Base-by-base conservation (phyloP, 2,329 filamentous ascomycete genomes). In the Periglandula ipomoeae region DNA sequence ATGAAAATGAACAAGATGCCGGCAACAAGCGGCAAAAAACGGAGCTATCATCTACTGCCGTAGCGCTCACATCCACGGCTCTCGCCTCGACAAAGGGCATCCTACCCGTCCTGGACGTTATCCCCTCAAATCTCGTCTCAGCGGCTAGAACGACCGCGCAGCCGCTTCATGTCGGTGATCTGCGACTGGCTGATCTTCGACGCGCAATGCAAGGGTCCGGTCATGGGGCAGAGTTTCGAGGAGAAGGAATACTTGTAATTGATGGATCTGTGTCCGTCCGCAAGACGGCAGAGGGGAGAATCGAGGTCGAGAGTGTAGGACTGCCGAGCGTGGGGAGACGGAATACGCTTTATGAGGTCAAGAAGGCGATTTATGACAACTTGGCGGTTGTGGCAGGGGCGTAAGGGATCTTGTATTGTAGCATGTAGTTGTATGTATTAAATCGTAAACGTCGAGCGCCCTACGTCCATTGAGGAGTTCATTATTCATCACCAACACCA, bases 141-240 rank as follows among this genome's bases (percentile, higher is more conserved):
- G 84, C 86, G 0, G 84, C 85, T 7, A 78, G 87, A 52, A 84
- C 87, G 3, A 82, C 85, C 30, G 84, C 89, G 0, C 89, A 91
- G 55, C 89, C 93, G 10, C 81, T 98, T 41, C 93, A 97, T 64
- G 93, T 98, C 3, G 93, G 93, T 53, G 93, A 98, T 64, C 71
- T 97, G 38, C 80, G 91, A 20, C 78, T 98, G 17, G 89, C 91
- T 1, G 90, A 97, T 64, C 72, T 98, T 50, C 78, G 93, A 46
- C 84, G 87, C 52, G 78, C 90, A 19, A 87, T 98, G 81, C 84
- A 89, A 59, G 74, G 78, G 13, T 78, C 84, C 3, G 89, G 90
- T 0, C 89, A 96, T 68, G 83, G 81, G 13, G 91, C 91, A 1
- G 93, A 96, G 65, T 96, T 97, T 66, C 78, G 89, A 44, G 93